Conservation (phyloP, 2,329 filamentous ascomycete species). For the Hirsutella thompsonii region DNA sequence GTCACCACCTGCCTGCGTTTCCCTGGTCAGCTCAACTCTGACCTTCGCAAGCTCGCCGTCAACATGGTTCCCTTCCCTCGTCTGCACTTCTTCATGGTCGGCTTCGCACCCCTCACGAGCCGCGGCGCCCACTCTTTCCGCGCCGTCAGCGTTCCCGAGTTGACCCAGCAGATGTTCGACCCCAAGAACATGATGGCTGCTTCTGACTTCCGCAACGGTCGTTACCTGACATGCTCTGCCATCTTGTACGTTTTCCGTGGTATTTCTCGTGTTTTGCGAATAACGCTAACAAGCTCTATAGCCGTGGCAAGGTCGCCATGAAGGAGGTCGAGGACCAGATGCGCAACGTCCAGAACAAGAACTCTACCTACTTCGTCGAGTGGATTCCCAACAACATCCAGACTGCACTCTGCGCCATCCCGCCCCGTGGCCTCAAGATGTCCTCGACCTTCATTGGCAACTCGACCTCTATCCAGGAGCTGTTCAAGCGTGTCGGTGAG, state of each 20-base stretch:
- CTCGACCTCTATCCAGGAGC: conserved; percentile 98
- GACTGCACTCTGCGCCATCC: conserved; percentile 97
- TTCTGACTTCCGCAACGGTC: conserved; percentile 98
- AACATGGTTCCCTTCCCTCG: conserved; percentile 99
- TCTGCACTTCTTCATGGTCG: conserved; percentile 99
- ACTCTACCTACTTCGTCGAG: conserved; percentile 98
- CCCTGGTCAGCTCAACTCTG: conserved; percentile 99
- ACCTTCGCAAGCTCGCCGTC: conserved; percentile 97
- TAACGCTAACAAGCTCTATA: conserved; percentile 17
- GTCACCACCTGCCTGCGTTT: conserved; percentile 98
- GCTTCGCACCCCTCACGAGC: conserved; percentile 96
- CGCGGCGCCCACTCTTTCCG: conserved; percentile 81
- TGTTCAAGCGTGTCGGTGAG: conserved; percentile 99
- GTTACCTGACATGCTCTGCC: conserved; percentile 98
- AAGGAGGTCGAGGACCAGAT: conserved; percentile 99
- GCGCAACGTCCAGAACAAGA: conserved; percentile 99
- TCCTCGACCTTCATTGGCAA: conserved; percentile 98
- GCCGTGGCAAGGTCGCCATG: conserved; percentile 99
- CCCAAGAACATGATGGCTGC: conserved; percentile 99
- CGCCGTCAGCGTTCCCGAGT: conserved; percentile 90
- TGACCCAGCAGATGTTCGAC: conserved; percentile 99
- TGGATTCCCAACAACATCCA: conserved; percentile 99
- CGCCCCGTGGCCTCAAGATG: conserved; percentile 96
- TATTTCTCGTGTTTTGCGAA: background rate
- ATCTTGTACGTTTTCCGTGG: conserved; percentile 61